Conservation (phyloP, 2,329 filamentous ascomycete genomes). For the Lachnellula cervina region DNA sequence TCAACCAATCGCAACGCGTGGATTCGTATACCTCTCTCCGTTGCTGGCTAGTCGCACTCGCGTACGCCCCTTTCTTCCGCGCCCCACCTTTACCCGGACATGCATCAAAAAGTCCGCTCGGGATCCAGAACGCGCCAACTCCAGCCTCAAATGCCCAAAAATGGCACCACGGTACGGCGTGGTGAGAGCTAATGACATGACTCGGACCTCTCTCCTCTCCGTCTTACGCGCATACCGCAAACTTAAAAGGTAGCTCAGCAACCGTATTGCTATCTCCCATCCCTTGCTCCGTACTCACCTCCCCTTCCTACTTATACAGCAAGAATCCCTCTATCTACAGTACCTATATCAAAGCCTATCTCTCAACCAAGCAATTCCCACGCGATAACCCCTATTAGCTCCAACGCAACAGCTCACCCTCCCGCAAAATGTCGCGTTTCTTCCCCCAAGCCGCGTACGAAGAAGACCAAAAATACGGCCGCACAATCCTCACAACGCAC, state of each 20-base stretch:
- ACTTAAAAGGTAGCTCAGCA: background rate
- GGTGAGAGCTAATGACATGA: too few species aligned
- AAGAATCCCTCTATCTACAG: background rate
- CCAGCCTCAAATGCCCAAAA: background rate
- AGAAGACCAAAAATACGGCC: constrained; percentile 55
- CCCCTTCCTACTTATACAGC: background rate
- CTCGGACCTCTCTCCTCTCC: background rate
- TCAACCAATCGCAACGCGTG: background rate
- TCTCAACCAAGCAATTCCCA: too few species aligned
- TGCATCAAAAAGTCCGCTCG: background rate
- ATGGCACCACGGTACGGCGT: too few species aligned
- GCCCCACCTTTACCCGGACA: background rate
- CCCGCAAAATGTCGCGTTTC: constrained; percentile 46
- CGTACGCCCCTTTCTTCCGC: background rate
- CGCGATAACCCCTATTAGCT: background rate
- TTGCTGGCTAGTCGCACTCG: background rate
- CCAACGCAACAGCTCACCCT: background rate
- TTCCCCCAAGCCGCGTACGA: constrained; percentile 51
- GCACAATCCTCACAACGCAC: constrained; percentile 54
- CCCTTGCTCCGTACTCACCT: background rate
- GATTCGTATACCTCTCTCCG: background rate
- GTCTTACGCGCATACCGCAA: background rate
- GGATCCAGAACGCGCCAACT: background rate
- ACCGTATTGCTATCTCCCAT: background rate
- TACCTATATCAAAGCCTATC: too few species aligned